These are phyloP conservation scores for Pichia sp. DNA, from an alignment of 1,139 yeast species.

Conservation along the genomic window DNA sequence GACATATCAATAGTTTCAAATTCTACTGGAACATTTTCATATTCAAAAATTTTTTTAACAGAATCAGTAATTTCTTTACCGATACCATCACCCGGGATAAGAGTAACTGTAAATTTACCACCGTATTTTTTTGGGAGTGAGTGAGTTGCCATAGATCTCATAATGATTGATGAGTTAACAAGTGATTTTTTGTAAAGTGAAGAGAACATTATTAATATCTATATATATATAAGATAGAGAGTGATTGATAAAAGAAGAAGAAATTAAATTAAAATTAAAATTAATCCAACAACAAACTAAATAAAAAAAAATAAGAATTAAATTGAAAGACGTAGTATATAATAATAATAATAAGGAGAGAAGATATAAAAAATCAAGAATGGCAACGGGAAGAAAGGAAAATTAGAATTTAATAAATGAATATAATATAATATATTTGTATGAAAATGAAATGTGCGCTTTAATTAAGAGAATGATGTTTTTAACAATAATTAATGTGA, in stretches of 20 bases:
- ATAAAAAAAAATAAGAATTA: too few relatives aligned
- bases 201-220: constrained; percentile 21
- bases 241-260: background rate
- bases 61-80: constrained; percentile 96
- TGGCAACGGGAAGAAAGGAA: too few relatives aligned
- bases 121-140: constrained; percentile 85
- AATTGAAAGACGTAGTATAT: too few relatives aligned
- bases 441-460: too few relatives aligned
- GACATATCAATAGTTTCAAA: constrained; percentile 91
- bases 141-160: constrained; percentile 28
- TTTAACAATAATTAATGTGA: too few relatives aligned
- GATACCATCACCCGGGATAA: constrained; percentile 96
- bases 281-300: too few relatives aligned
- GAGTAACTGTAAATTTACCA: constrained; percentile 85
- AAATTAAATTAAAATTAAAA: too few relatives aligned
- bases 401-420: too few relatives aligned
- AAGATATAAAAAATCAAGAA: too few relatives aligned
- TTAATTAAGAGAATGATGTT: too few relatives aligned
- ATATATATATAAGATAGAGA: background rate
- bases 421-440: too few relatives aligned
- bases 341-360: too few relatives aligned
- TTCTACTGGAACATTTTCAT: constrained; percentile 84
- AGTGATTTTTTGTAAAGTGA: constrained; percentile 20
- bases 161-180: constrained; percentile 9
- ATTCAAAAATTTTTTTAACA: constrained; percentile 82